These are phyloP conservation scores for Aspergillus mulundensis DNA, from an alignment of 495 filamentous ascomycete genomes.

Conservation along the genomic window DNA sequence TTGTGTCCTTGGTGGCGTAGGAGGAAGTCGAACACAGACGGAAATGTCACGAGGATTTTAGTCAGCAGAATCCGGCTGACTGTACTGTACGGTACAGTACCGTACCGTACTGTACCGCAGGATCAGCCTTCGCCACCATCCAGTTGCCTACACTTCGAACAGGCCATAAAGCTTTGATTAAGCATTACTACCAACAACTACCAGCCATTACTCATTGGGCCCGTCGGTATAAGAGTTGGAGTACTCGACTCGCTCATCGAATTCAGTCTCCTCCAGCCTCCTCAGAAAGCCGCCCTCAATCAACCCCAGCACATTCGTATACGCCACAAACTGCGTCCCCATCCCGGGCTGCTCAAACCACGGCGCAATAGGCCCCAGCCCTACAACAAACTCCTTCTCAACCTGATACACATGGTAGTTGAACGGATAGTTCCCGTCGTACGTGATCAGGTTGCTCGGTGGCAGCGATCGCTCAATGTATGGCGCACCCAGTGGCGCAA, in stretches of 20 bases:
- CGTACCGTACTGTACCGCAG: too few species aligned
- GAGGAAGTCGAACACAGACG: too few species aligned
- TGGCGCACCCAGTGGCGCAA: constrained; percentile 45
- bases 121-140: too few species aligned
- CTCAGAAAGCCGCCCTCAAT: constrained; percentile 24
- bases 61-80: too few species aligned
- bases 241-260: constrained; percentile 11
- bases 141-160: too few species aligned
- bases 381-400: constrained; percentile 35
- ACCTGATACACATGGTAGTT: constrained; percentile 57
- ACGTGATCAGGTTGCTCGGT: constrained; percentile 45
- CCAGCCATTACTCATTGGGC: constrained; percentile 1
- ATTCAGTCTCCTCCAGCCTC: constrained; percentile 8
- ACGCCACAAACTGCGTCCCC: constrained; percentile 45
- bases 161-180: too few species aligned
- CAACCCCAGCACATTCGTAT: constrained; percentile 19
- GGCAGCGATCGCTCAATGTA: constrained; percentile 52
- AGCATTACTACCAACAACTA: too few species aligned
- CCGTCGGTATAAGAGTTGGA: constrained; percentile 11
- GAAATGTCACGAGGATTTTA: too few species aligned
- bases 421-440: constrained; percentile 39
- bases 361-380: constrained; percentile 47
- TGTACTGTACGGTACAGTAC: too few species aligned
- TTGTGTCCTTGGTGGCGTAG: too few species aligned
- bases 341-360: constrained; percentile 58